Evolutionary conservation across 345 rosid genomes (phyloP), one percentile per base, ranked within the genome.

Genomic region (Isatis tinctoria): DNA sequence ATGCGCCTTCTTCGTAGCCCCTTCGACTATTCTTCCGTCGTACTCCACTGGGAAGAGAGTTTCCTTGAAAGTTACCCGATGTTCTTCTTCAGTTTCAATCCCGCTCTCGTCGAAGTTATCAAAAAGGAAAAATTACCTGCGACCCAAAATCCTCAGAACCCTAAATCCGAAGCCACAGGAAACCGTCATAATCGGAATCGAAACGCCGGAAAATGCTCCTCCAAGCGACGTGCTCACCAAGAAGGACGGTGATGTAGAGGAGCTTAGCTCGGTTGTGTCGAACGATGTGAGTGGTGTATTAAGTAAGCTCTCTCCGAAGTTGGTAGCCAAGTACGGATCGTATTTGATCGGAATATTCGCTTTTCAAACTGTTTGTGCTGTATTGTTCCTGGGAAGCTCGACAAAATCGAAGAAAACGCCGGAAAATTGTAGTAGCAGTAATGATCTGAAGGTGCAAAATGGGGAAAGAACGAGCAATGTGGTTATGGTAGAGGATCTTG

Each of bases 101-200:
- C 57, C 67, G 10, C 44, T 71, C 60, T 85, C 77, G n/a, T 77
- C 64, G 3, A 87, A 74, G 65, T 61, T 57, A 58, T 27, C 67
- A 3, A 80, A 20, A 49, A 77, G 97, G 63, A 89, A 82, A 82
- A 90, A 89, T 80, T 80, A 85, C 59, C 77, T 93, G 22, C 96
- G 96, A 48, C 87, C 86, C 45, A 93, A 88, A 83, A 88, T 90
- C 78, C 91, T 90, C 12, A 88, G 85, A 85, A 87, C 87, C 83
- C 82, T 82, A 69, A 75, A 78, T 75, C 74, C 58, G 35, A 66
- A 59, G 52, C 80, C 67, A 8, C 51, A 62, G 5, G 41, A 71
- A 32, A 78, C 60, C 41, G 71, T 77, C 14, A 0, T 71, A 74
- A 62, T 65, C 48, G 79, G 75, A 26, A 40, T 70, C 40, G 33